Evolutionary conservation across 371 early-diverging fungal genomes (phyloP).

Genomic region (Blyttiomyces sp.): DNA sequence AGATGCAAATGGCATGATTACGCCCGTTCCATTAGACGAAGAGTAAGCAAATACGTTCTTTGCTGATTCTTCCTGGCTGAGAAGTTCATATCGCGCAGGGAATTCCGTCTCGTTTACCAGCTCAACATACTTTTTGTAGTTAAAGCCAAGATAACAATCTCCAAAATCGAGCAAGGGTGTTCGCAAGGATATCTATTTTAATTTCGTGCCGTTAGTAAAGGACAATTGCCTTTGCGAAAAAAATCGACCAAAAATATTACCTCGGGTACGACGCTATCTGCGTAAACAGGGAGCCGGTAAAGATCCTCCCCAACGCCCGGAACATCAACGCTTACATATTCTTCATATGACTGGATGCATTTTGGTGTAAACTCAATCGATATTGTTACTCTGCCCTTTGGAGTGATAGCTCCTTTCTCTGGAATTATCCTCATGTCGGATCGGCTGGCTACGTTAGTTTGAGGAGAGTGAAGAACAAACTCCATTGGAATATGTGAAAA

Average conservation of each 20-base stretch:
- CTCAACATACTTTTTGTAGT: conserved; percentile 26
- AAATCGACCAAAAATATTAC: conserved; percentile 13
- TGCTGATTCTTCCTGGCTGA: conserved; percentile 39
- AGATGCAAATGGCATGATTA: conserved; percentile 37
- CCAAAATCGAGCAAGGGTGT: conserved; percentile 34
- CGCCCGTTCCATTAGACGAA: conserved; percentile 31
- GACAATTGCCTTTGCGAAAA: background rate
- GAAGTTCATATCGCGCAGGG: conserved; percentile 40
- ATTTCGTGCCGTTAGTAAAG: background rate
- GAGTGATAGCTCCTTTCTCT: conserved; percentile 25
- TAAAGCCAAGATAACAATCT: conserved; percentile 40
- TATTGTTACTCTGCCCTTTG: conserved; percentile 18
- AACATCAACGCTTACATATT: conserved; percentile 41
- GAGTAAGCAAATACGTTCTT: conserved; percentile 36
- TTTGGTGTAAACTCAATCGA: conserved; percentile 34
- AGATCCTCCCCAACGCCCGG: conserved; percentile 40
- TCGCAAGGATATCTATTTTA: conserved; percentile 32
- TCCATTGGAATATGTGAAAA: conserved; percentile 49
- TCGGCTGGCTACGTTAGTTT: background rate
- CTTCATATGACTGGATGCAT: conserved; percentile 23
- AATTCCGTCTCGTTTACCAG: conserved; percentile 42
- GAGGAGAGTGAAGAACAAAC: conserved; percentile 30
- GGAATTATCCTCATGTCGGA: conserved; percentile 36
- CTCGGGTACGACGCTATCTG: conserved; percentile 46
- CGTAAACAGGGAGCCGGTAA: conserved; percentile 28